Base-by-base conservation (phyloP, 805 yeast genomes). In the Candida michaelii region DNA sequence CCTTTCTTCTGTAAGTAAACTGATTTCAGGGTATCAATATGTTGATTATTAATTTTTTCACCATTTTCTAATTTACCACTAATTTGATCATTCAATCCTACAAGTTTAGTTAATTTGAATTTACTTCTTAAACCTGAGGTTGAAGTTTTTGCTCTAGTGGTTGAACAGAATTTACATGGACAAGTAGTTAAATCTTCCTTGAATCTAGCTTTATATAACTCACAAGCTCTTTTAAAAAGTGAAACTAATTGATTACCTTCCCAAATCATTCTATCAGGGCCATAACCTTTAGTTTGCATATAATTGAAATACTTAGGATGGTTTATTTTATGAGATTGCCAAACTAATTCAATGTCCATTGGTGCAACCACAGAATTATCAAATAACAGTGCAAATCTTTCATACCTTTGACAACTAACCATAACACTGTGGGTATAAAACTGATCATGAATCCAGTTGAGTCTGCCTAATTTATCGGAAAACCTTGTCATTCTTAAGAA, bases 131-230 rank as follows among this genome's bases (percentile, higher is more conserved):
- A 32, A 12, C 36, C n/a, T 6, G 27, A 12, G 18, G 30, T 12
- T 2, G 16, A 12, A 11, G 35, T 17, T 25, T 25, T 17, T 18
- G 16, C 12, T 25, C 30, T 25, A 10, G 30, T 25, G 5, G 39
- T 16, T 15, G 39, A 25, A 17, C 39, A 35, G n/a, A 25, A 35
- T 10, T 16, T 25, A 27, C 39, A 35, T 10, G 39, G 39, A 35
- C 39, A 35, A 11, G 11, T 15, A 12, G 39, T 35, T 17, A 35
- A 35, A 24, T 35, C 39, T 13, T 23, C 18, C 4, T 24, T 25
- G 17, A 27, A 35, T 15, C 7, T 15, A 17, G 39, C 16, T 25
- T 25, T 35, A n/a, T 25, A 35, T 25, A 23, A 6, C 9, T 24
- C 29, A 16, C 39, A 25, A 6, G 39, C 25, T 6, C 12, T 25